Conservation (phyloP, 139 green algal species). For the Helicosporidium sp. region DNA sequence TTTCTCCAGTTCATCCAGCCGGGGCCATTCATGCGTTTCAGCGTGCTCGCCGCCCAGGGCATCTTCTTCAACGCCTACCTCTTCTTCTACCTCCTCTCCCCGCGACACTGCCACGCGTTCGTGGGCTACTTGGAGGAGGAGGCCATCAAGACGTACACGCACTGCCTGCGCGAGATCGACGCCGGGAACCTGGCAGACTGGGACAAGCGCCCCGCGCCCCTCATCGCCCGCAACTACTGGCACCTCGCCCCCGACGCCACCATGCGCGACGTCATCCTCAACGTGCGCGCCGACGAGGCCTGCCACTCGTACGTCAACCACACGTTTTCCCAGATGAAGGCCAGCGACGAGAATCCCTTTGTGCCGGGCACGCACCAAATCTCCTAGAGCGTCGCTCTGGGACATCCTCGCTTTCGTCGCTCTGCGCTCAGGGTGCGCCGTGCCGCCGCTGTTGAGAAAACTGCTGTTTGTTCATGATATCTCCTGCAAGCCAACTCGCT, state of each 20-base stretch:
- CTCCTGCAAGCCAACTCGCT: no score
- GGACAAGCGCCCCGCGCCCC: conserved; percentile 31
- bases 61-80: conserved; percentile 78
- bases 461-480: no score
- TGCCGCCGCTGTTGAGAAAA: no score
- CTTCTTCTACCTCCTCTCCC: conserved; percentile 59
- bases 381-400: conserved; percentile 2
- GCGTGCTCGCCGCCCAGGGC: conserved; percentile 55
- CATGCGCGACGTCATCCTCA: conserved; percentile 66
- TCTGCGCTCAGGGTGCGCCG: no score
- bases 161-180: conserved; percentile 47
- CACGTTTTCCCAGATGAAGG: conserved; percentile 34
- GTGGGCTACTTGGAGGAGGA: conserved; percentile 92
- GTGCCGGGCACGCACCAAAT: conserved; percentile 4
- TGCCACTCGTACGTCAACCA: conserved; percentile 80
- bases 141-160: conserved; percentile 83
- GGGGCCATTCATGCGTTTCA: conserved; percentile 39
- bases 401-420: no score
- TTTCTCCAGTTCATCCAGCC: conserved; percentile 75
- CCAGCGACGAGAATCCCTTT: conserved; percentile 47
- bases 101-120: conserved; percentile 56
- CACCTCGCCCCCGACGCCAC: conserved; percentile 24
- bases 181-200: conserved; percentile 44
- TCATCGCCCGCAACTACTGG: conserved; percentile 38
- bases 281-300: conserved; percentile 66